phyloP scores from a whole-genome alignment of 352 stramenopile genomes.

The Lagenidium giganteum region DNA sequence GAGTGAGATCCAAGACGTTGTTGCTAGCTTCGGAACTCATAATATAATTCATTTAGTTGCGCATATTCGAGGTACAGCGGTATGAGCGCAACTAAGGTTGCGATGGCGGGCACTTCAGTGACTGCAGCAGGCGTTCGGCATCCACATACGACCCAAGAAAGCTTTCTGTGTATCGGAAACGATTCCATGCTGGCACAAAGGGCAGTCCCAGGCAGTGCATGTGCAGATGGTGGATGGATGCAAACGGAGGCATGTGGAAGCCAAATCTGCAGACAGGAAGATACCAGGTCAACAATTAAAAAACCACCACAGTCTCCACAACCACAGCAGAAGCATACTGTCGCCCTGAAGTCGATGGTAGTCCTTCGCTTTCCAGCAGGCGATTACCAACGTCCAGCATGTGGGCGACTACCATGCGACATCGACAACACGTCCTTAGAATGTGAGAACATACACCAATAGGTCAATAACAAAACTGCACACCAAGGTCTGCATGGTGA shows the following conservation, averaged over 20 bases:
- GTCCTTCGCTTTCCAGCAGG: conserved; percentile 37
- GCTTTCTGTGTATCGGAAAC: conserved; percentile 46
- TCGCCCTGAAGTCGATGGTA: conserved; percentile 7
- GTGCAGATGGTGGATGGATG: conserved; percentile 67
- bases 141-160: conserved; percentile 54
- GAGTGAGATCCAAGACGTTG: conserved; percentile 20
- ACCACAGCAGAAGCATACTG: too few relatives aligned
- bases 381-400: conserved; percentile 44
- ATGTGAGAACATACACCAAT: neutral
- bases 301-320: too few relatives aligned
- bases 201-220: conserved; percentile 65
- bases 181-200: conserved; percentile 60
- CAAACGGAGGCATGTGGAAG: conserved; percentile 68
- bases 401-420: conserved; percentile 47
- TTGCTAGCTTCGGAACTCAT: too few relatives aligned
- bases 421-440: neutral
- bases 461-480: conserved; percentile 1
- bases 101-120: too few relatives aligned
- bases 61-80: too few relatives aligned
- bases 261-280: conserved; percentile 43
- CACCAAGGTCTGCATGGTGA: conserved; percentile 38
- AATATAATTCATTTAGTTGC: too few relatives aligned
- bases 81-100: too few relatives aligned
- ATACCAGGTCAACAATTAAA: too few relatives aligned
- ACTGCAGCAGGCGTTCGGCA: conserved; percentile 32